Conservation (phyloP, 352 stramenopile genomes). For the Thalassiosira hispida region DNA sequence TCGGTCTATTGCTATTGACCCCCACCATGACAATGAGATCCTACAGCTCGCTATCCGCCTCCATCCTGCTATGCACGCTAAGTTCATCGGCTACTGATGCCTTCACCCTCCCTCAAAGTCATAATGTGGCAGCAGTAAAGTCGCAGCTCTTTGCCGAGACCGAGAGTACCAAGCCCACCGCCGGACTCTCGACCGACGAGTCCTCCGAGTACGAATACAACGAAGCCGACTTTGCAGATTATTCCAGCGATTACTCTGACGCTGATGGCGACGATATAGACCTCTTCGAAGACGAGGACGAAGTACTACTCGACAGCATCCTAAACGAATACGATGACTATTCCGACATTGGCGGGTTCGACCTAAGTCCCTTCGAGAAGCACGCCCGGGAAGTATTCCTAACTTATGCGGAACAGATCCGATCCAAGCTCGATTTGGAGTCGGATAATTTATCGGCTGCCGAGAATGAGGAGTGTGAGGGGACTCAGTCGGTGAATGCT, state of each 20-base stretch:
- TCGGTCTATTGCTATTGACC: too few relatives aligned
- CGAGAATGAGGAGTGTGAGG: conserved; percentile 19
- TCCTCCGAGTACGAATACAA: conserved; percentile 48
- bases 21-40: conserved; percentile 7
- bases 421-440: conserved; percentile 41
- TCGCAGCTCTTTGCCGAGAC: conserved; percentile 6
- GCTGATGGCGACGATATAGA: conserved; percentile 9
- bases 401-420: conserved; percentile 41
- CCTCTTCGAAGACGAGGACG: conserved; percentile 19
- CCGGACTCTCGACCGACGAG: conserved; percentile 12
- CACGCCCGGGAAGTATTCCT: conserved; percentile 54
- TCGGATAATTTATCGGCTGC: conserved; percentile 16
- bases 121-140: not conserved
- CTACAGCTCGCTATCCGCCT: conserved; percentile 1
- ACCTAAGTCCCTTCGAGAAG: conserved; percentile 47
- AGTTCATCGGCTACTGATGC: not conserved
- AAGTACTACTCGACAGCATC: conserved; percentile 15
- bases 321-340: conserved; percentile 14
- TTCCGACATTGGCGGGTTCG: conserved; percentile 27
- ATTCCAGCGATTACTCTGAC: conserved; percentile 38
- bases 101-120: conserved; percentile 6
- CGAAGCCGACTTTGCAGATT: conserved; percentile 50
- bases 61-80: conserved; percentile 21
- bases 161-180: conserved; percentile 7
- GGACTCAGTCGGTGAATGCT: conserved; percentile 24